Evolutionary conservation across 768 basidiomycete species (phyloP).

Genomic region (Lactarius hatsudake): DNA sequence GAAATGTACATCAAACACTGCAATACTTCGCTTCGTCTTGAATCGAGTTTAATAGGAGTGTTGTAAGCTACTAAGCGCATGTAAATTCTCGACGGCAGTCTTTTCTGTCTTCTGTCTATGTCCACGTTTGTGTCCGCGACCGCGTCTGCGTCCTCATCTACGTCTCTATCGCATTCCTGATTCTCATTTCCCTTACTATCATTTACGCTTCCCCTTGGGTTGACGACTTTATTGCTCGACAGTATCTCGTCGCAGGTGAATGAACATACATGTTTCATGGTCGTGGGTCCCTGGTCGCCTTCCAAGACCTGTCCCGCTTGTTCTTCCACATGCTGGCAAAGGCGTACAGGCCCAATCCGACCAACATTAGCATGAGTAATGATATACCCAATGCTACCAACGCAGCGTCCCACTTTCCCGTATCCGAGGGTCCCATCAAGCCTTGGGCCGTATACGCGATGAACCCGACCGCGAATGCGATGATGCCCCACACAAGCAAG

Average conservation of each 20-base stretch:
- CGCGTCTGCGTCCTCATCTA: too few species aligned
- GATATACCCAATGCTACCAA: conserved; percentile 45
- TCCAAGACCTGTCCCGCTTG: conserved; percentile 8
- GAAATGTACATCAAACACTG: conserved; percentile 6
- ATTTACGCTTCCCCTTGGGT: too few species aligned
- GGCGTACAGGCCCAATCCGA: conserved; percentile 44
- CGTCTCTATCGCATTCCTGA: too few species aligned
- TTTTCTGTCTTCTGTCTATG: too few species aligned
- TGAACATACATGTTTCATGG: not conserved
- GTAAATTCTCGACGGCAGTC: too few species aligned
- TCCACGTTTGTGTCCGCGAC: too few species aligned
- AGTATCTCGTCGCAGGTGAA: not conserved
- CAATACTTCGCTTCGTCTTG: not conserved
- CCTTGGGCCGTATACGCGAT: conserved; percentile 45
- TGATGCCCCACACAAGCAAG: conserved; percentile 54
- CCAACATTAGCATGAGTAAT: conserved; percentile 39
- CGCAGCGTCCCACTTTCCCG: conserved; percentile 35
- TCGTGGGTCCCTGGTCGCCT: not conserved
- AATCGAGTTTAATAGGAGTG: too few species aligned
- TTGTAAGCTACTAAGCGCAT: too few species aligned
- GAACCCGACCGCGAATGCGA: conserved; percentile 46
- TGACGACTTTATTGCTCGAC: too few species aligned
- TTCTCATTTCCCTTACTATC: too few species aligned
- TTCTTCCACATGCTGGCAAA: conserved; percentile 51
- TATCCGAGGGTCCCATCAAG: conserved; percentile 27